Evolutionary conservation across 2,329 filamentous ascomycete species (phyloP).

Genomic region (Colletotrichum sansevieriae): DNA sequence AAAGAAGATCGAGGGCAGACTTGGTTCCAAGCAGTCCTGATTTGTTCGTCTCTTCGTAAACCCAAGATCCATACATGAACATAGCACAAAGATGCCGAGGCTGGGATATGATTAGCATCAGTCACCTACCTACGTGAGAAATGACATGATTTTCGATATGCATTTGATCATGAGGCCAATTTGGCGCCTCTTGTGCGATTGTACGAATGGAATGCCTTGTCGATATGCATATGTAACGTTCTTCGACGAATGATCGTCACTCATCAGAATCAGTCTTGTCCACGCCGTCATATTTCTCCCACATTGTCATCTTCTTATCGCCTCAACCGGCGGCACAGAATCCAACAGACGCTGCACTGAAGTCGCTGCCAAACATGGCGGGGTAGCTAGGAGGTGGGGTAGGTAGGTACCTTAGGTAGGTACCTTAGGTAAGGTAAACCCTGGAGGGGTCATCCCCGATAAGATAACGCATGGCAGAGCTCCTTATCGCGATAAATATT

Average conservation of each 20-base stretch:
- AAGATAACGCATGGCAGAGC: slow-evolving; percentile 4
- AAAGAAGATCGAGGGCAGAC: slow-evolving; percentile 79
- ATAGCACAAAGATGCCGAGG: slow-evolving; percentile 9
- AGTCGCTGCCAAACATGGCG: slow-evolving; percentile 32
- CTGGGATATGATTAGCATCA: slow-evolving; percentile 2
- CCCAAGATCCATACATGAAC: background rate
- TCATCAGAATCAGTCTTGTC: background rate
- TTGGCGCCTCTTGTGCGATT: slow-evolving; percentile 3
- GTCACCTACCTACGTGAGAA: slow-evolving; percentile 24
- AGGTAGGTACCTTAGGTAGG: background rate
- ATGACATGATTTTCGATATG: slow-evolving; percentile 23
- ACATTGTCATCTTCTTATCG: slow-evolving; percentile 21
- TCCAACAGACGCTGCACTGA: slow-evolving; percentile 12
- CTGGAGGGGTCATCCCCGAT: background rate
- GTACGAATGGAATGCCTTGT: slow-evolving; percentile 4
- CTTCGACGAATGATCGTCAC: background rate
- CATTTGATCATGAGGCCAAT: slow-evolving; percentile 28
- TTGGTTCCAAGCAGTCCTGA: slow-evolving; percentile 57
- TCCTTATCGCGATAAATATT: slow-evolving; percentile 37
- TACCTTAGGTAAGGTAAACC: background rate
- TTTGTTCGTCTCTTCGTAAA: background rate
- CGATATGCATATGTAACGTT: slow-evolving; percentile 12
- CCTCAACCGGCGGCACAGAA: slow-evolving; percentile 3
- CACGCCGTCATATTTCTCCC: background rate
- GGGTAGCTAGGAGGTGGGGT: slow-evolving; percentile 36